Evolutionary conservation across 495 filamentous ascomycete species (phyloP), one percentile per base, ranked within the genome.

Genomic region (Polyplosphaeria fusca): DNA sequence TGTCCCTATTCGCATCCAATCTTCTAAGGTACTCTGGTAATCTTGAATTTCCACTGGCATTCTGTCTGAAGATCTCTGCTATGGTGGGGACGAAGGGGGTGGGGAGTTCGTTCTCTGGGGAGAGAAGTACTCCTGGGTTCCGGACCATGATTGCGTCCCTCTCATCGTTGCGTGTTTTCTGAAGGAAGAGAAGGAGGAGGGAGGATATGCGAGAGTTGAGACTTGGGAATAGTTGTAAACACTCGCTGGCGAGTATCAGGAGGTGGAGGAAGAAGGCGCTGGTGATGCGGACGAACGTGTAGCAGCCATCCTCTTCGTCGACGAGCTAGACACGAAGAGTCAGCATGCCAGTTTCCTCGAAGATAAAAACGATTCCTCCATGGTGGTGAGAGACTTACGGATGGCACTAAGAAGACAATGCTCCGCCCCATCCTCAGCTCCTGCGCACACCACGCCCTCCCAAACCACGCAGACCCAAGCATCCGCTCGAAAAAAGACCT

Each of bases 361-460:
- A n/a, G n/a, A n/a, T n/a, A n/a, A n/a, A n/a, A n/a, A n/a, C n/a
- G n/a, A n/a, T n/a, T n/a, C n/a, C n/a, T n/a, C n/a, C n/a, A n/a
- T n/a, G n/a, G n/a, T n/a, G n/a, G n/a, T n/a, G n/a, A n/a, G n/a
- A n/a, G n/a, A n/a, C n/a, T n/a, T n/a, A n/a, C 13, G 42, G 57
- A 63, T 14, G 68, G 66, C 13, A 70, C 51, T 0, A 70, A 47
- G 40, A 70, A 70, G 19, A 70, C 52, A 47, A 68, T 63, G 7
- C 52, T 58, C 20, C 61, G 28, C 7, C 60, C 68, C 19, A 68
- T 52, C 30, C 66, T 13, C 68, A 70, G 64, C 47, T 70, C 68
- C 39, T 68, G 68, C 25, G 63, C 54, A 47, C 68, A 70, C 68
- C 68, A 70, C 9, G 68, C 68, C 25, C 68, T 48, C 38, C 60